Evolutionary conservation across 768 basidiomycete species (phyloP).

Genomic region (Rubroboletus pulcherrimus): DNA sequence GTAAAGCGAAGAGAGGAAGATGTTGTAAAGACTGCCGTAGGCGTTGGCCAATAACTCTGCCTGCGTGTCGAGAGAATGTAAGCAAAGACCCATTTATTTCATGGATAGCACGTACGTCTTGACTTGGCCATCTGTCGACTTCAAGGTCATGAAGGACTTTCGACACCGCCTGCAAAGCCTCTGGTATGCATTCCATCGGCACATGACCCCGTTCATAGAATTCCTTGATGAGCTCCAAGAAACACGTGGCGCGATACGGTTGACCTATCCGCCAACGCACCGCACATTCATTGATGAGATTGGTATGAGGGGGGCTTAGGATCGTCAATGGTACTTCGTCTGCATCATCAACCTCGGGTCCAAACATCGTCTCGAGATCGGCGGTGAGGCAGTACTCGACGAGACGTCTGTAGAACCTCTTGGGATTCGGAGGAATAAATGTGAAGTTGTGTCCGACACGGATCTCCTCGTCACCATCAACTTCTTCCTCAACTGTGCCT

Average conservation of each 20-base stretch:
- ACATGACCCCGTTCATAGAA: conserved; percentile 89
- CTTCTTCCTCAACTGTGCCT: conserved; percentile 36
- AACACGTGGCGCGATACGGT: conserved; percentile 72
- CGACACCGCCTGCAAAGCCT: conserved; percentile 72
- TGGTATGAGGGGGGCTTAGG: conserved; percentile 71
- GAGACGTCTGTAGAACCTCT: conserved; percentile 79
- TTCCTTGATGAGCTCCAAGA: conserved; percentile 80
- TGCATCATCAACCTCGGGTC: conserved; percentile 87
- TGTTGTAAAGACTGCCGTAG: conserved; percentile 76
- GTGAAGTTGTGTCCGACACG: conserved; percentile 77
- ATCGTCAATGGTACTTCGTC: conserved; percentile 96
- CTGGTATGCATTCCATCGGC: conserved; percentile 91
- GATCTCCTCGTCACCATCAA: conserved; percentile 64
- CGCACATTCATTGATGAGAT: conserved; percentile 84
- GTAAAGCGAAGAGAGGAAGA: conserved; percentile 81
- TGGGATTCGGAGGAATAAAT: conserved; percentile 86
- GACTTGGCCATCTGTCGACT: conserved; percentile 70
- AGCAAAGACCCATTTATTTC: conserved; percentile 1
- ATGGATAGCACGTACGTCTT: conserved; percentile 61
- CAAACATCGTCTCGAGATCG: conserved; percentile 87
- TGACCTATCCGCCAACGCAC: conserved; percentile 86
- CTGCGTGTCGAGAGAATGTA: conserved; percentile 33
- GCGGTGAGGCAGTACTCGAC: conserved; percentile 77
- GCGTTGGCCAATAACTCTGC: conserved; percentile 63
- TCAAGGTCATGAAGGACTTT: conserved; percentile 70